Base-by-base conservation (phyloP, 1,284 basidiomycete species). In the Boletus smithii region DNA sequence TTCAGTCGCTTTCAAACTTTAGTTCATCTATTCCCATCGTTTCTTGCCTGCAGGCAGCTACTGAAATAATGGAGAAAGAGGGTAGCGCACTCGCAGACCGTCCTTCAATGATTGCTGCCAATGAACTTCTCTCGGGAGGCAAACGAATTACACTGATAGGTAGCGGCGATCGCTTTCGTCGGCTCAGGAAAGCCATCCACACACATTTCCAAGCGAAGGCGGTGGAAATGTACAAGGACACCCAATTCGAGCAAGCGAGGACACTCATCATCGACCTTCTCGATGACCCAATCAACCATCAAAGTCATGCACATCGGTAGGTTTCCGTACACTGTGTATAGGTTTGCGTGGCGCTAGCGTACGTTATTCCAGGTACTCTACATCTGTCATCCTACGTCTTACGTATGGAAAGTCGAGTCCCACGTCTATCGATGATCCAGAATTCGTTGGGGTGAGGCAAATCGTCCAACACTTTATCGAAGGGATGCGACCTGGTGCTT, bases 341-440 rank as follows among this genome's bases (percentile, higher is more conserved):
- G 6, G 13, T n/a, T 22, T 38, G 10, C n/a, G 9, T 24, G 27
- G 23, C 4, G 7, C 23, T 42, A 16, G 8, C 14, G 0, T 16
- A 2, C 11, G 14, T 13, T 32, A 3, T 9, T 40, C 20, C 14
- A 85, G 82, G 35, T 87, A 79, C 54, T 75, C 83, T 0, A 77
- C 82, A 0, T 78, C 78, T 2, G 72, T 86, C 2, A 79, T 86
- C 3, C 73, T 88, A 63, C 73, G 76, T 2, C 67, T 87, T 23
- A 77, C 82, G 1, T 88, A 88, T 55, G 84, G 83, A 4, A 81
- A 79, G 46, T 66, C 72, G 0, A 67, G 54, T 54, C 74, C 53
- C 3, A 74, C 74, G 9, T 70, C 70, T 0, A 76, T 75, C 47
- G 67, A 77, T 3, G 83, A 86, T 54, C 77, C 77, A 0, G 80